Conservation (phyloP, 805 yeast genomes). For the Jamesozyma hellenica region DNA sequence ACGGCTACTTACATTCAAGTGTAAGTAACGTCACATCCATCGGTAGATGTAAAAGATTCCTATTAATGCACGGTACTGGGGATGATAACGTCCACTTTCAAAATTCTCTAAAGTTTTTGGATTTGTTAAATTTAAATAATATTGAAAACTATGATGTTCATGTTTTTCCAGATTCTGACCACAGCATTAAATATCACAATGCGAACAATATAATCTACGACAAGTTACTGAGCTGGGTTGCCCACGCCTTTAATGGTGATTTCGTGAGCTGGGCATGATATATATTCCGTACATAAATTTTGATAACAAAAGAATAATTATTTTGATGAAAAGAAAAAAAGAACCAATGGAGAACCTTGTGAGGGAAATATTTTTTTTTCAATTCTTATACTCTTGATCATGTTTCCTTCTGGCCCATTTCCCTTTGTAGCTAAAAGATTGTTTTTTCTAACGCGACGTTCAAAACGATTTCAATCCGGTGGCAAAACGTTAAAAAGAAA, state of each 20-base stretch:
- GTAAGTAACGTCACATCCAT: conserved; percentile 50
- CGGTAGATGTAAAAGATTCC: conserved; percentile 51
- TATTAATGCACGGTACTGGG: conserved; percentile 92
- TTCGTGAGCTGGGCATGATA: neutral
- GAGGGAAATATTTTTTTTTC: too few relatives aligned
- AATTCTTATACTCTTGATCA: too few relatives aligned
- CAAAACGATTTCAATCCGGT: conserved; percentile 1
- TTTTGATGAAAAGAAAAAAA: too few relatives aligned
- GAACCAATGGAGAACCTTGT: too few relatives aligned
- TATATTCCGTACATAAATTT: too few relatives aligned
- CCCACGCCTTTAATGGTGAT: conserved; percentile 44
- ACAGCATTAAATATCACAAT: conserved; percentile 60
- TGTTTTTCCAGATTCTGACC: conserved; percentile 77
- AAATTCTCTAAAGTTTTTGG: conserved; percentile 69
- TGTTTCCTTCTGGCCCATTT: too few relatives aligned
- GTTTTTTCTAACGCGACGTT: neutral
- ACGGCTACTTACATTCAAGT: conserved; percentile 51
- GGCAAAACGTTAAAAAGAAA: conserved; percentile 1
- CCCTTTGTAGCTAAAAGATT: too few relatives aligned
- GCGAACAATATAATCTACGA: conserved; percentile 63
- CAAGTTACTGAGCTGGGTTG: conserved; percentile 55
- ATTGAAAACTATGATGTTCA: conserved; percentile 79
- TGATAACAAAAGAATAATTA: too few relatives aligned
- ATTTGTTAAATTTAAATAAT: conserved; percentile 55
- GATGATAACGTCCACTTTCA: conserved; percentile 97